Evolutionary conservation across 2,329 filamentous ascomycete genomes (phyloP).

Genomic region (Penicillium capsulatum): DNA sequence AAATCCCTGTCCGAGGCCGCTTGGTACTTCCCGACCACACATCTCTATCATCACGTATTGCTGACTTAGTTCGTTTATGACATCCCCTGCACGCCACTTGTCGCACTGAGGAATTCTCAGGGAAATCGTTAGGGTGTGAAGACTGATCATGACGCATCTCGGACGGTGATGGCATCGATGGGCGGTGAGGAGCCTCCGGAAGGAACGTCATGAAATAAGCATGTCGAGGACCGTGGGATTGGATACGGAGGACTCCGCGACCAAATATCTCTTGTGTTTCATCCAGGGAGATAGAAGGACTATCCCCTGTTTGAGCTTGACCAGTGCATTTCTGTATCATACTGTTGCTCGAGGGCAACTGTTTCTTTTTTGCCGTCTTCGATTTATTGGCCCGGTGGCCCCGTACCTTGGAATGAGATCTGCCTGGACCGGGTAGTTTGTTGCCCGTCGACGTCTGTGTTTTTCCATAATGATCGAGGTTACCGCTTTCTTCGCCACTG

Average conservation of each 20-base stretch:
- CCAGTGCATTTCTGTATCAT: not conserved
- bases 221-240: conserved; percentile 8
- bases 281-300: not conserved
- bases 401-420: too few species aligned
- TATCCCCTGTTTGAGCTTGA: not conserved
- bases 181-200: conserved; percentile 4
- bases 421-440: too few species aligned
- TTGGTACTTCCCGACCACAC: too few species aligned
- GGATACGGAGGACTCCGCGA: conserved; percentile 11
- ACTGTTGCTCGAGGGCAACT: not conserved
- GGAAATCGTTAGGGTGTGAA: not conserved
- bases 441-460: not conserved
- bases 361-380: too few species aligned
- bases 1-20: too few species aligned
- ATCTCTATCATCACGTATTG: too few species aligned
- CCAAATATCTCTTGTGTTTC: conserved; percentile 12
- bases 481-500: too few species aligned
- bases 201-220: conserved; percentile 12
- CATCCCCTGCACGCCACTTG: too few species aligned
- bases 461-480: conserved; percentile 1
- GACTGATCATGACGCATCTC: conserved; percentile 3
- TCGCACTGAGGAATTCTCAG: too few species aligned
- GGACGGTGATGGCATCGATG: not conserved
- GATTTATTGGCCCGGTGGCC: not conserved
- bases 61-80: too few species aligned